Evolutionary conservation across 140 eudicot species (phyloP).

Genomic region (Ambrosia hybrid): DNA sequence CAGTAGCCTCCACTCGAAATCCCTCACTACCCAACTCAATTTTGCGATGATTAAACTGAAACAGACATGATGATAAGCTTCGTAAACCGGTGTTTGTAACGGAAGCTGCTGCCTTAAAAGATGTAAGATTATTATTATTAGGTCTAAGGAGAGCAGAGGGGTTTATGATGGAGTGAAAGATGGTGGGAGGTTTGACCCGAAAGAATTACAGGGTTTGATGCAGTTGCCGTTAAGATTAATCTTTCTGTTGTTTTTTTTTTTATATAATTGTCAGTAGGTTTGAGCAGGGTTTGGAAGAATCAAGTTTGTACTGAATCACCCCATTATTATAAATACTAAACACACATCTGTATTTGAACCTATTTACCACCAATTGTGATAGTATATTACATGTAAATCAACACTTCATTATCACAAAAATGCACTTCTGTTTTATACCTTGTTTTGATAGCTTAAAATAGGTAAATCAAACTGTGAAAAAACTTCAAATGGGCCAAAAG

Average conservation of each 20-base stretch:
- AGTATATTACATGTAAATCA: too few relatives aligned
- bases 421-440: too few relatives aligned
- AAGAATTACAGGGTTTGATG: constrained; percentile 27
- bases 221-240: constrained; percentile 31
- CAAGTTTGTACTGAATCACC: neutral
- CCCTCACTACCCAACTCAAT: constrained; percentile 15
- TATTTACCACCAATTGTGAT: too few relatives aligned
- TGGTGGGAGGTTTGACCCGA: constrained; percentile 26
- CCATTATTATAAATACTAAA: too few relatives aligned
- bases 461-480: too few relatives aligned
- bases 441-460: too few relatives aligned
- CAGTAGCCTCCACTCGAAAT: constrained; percentile 40
- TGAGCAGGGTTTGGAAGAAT: neutral
- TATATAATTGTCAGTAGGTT: too few relatives aligned
- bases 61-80: constrained; percentile 14
- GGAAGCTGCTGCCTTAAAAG: constrained; percentile 3
- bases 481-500: too few relatives aligned
- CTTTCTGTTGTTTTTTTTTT: too few relatives aligned
- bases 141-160: constrained; percentile 11
- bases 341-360: too few relatives aligned
- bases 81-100: constrained; percentile 5
- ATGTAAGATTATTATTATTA: neutral
- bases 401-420: too few relatives aligned
- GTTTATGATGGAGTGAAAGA: constrained; percentile 12
- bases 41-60: constrained; percentile 11